A percentile compares a stretch with the other conserved stretches of the same genome.
phyloP scores from a whole-genome alignment of 768 basidiomycete genomes.

The Pholiota conissans region DNA sequence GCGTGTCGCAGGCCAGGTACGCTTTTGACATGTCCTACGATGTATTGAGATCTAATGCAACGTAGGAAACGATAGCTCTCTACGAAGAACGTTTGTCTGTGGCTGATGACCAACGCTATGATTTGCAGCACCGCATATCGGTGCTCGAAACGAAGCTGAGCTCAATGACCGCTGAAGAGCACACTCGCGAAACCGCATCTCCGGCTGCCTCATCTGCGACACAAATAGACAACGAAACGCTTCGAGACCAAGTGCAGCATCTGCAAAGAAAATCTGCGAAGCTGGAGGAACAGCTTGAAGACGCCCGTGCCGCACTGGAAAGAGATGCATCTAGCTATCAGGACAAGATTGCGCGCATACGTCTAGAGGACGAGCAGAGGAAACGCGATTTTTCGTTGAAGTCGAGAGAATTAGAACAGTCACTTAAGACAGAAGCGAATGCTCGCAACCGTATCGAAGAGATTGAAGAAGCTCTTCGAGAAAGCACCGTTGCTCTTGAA shows the following conservation, averaged over 20 bases:
- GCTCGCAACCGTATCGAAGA: constrained; percentile 75
- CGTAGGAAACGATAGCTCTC: constrained; percentile 88
- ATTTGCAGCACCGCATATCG: constrained; percentile 67
- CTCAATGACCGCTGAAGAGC: constrained; percentile 27
- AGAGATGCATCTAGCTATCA: constrained; percentile 66
- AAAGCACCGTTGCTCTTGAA: constrained; percentile 86
- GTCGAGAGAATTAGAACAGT: constrained; percentile 63
- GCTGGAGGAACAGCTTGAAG: constrained; percentile 87
- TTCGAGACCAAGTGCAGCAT: constrained; percentile 88
- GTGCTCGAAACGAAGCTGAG: constrained; percentile 48
- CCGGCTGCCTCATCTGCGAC: constrained; percentile 61
- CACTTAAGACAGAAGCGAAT: constrained; percentile 58
- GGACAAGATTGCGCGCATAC: constrained; percentile 64
- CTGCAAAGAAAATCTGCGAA: constrained; percentile 72
- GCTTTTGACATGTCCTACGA: constrained; percentile 15
- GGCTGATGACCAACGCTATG: constrained; percentile 71
- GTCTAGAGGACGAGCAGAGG: constrained; percentile 71
- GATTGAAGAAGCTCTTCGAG: constrained; percentile 85
- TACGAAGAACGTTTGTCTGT: constrained; percentile 87
- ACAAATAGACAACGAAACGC: constrained; percentile 92
- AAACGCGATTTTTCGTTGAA: constrained; percentile 71
- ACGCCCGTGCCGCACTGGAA: constrained; percentile 67
- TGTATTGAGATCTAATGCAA: neutral
- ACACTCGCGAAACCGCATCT: constrained; percentile 25
- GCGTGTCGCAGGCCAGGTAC: constrained; percentile 83